phyloP scores from a whole-genome alignment of 2,329 filamentous ascomycete genomes.

The Plenodomus biglobosus region DNA sequence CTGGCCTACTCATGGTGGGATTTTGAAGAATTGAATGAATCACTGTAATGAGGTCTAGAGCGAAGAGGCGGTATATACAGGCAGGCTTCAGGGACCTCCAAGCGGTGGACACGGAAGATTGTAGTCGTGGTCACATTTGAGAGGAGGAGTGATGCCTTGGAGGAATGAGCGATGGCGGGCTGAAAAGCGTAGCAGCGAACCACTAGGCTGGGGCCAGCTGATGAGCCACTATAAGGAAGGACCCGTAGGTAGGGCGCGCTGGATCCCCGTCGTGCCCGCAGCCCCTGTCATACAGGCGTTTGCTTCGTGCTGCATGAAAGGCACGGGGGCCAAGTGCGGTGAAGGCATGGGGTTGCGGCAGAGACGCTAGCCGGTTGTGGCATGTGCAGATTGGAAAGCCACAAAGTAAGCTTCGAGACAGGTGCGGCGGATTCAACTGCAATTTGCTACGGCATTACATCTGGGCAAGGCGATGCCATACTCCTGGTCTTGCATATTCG shows the following conservation, averaged over 20 bases:
- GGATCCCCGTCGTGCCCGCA: slow-evolving; percentile 17
- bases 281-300: slow-evolving; percentile 23
- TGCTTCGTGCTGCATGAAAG: slow-evolving; percentile 22
- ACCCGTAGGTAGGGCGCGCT: slow-evolving; percentile 15
- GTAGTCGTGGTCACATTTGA: background rate
- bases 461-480: background rate
- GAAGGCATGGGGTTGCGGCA: slow-evolving; percentile 12
- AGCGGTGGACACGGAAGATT: background rate
- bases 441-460: background rate
- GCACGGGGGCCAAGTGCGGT: slow-evolving; percentile 23
- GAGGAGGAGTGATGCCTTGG: slow-evolving; percentile 1
- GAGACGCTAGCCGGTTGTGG: slow-evolving; percentile 21
- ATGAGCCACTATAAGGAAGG: slow-evolving; percentile 18
- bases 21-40: slow-evolving; percentile 4
- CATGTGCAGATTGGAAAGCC: background rate
- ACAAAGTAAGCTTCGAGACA: background rate
- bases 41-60: slow-evolving; percentile 3
- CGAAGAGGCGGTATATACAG: slow-evolving; percentile 10
- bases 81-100: background rate
- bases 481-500: background rate
- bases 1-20: slow-evolving; percentile 30
- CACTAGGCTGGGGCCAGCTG: slow-evolving; percentile 16
- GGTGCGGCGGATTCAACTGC: background rate
- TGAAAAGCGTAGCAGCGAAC: slow-evolving; percentile 11
- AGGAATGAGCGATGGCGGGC: slow-evolving; percentile 12